These are phyloP conservation scores for Ilyonectria robusta DNA, from an alignment of 2,329 filamentous ascomycete genomes.

Conservation along the genomic window DNA sequence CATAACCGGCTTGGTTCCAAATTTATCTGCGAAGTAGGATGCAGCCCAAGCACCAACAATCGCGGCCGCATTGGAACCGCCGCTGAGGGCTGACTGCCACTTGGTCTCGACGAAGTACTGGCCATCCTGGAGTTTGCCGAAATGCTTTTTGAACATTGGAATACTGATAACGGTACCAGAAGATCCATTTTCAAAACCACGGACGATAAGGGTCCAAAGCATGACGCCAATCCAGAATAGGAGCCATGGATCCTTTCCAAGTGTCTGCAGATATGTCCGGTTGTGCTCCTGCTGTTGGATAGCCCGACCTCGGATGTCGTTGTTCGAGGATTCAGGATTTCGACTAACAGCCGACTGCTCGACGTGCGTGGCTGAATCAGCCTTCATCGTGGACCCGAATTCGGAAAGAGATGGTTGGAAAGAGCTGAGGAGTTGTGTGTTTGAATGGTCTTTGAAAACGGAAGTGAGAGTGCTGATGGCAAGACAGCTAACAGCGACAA, in stretches of 20 bases:
- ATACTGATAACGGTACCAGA: conserved; percentile 43
- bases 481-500: no score
- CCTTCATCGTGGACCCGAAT: not conserved
- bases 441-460: no score
- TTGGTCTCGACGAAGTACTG: conserved; percentile 44
- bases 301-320: conserved; percentile 39
- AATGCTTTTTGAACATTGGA: conserved; percentile 39
- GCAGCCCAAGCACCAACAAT: conserved; percentile 45
- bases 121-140: conserved; percentile 30
- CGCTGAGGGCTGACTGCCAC: conserved; percentile 50
- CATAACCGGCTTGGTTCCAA: conserved; percentile 45
- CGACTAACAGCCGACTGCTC: not conserved
- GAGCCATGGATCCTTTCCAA: conserved; percentile 48
- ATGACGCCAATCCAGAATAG: conserved; percentile 50
- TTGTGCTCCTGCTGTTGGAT: conserved; percentile 50
- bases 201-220: conserved; percentile 50
- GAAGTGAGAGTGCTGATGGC: no score
- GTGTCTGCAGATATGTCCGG: conserved; percentile 42
- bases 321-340: not conserved
- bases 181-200: conserved; percentile 47
- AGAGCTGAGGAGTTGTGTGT: no score
- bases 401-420: no score
- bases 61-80: conserved; percentile 42
- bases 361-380: not conserved
- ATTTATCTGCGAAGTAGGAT: conserved; percentile 44